These are phyloP conservation scores for Chalara sp. DNA, from an alignment of 2,329 filamentous ascomycete genomes.

Conservation along the genomic window DNA sequence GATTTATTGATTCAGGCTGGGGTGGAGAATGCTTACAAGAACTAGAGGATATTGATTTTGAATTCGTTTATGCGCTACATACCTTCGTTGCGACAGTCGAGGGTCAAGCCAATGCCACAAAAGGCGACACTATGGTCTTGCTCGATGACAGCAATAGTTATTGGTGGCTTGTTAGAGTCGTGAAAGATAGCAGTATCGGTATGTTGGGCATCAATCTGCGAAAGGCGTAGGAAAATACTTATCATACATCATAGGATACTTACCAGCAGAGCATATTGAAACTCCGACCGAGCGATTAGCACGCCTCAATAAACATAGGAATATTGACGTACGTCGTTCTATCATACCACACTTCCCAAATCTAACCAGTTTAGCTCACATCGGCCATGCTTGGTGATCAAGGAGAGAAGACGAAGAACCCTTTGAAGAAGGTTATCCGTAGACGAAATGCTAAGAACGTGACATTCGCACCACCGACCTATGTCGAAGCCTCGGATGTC, in stretches of 20 bases:
- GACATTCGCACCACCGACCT: conserved; percentile 63
- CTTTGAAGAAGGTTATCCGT: conserved; percentile 66
- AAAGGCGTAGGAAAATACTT: neutral
- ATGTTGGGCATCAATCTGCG: conserved; percentile 15
- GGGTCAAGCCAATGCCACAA: conserved; percentile 95
- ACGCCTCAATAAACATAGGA: conserved; percentile 92
- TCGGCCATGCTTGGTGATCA: conserved; percentile 67
- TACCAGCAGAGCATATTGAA: conserved; percentile 96
- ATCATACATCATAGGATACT: conserved; percentile 57
- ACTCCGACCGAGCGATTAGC: conserved; percentile 93
- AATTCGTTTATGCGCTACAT: conserved; percentile 96
- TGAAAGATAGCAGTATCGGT: conserved; percentile 95
- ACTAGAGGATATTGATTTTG: conserved; percentile 98
- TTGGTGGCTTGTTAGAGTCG: conserved; percentile 97
- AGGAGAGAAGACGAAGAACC: conserved; percentile 65
- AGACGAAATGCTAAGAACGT: conserved; percentile 66
- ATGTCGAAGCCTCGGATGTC: conserved; percentile 65
- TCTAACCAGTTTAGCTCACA: conserved; percentile 44
- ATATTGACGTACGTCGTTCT: conserved; percentile 76
- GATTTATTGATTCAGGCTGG: conserved; percentile 67
- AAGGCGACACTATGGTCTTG: conserved; percentile 97
- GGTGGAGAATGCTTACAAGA: conserved; percentile 80
- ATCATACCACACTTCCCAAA: conserved; percentile 5
- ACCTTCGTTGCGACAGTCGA: conserved; percentile 98
- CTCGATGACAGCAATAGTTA: conserved; percentile 99